phyloP scores from a whole-genome alignment of 306 rosid genomes.

The Sicyos edulis region DNA sequence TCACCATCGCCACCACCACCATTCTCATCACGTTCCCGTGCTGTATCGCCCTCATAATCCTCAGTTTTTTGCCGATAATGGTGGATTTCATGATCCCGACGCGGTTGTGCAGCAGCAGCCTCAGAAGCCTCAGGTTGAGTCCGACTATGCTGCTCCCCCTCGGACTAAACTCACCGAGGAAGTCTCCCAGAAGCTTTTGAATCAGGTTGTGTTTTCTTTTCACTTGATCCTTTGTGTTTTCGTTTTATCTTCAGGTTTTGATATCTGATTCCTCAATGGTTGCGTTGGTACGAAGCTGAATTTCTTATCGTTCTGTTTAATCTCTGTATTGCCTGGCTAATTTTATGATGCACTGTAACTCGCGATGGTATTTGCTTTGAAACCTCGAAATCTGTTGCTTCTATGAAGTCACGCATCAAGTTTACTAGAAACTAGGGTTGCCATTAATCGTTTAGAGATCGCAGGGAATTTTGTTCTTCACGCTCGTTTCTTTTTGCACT shows the following conservation, averaged over 20 bases:
- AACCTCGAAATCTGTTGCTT: background rate
- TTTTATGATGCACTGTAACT: background rate
- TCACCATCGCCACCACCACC: conserved; percentile 24
- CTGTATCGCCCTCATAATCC: conserved; percentile 54
- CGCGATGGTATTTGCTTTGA: background rate
- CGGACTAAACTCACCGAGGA: conserved; percentile 67
- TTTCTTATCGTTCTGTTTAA: background rate
- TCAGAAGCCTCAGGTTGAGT: conserved; percentile 36
- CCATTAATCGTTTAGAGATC: background rate
- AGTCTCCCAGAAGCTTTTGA: conserved; percentile 57
- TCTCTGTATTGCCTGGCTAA: background rate
- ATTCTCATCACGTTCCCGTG: conserved; percentile 40
- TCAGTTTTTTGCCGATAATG: conserved; percentile 26
- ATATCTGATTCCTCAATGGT: background rate
- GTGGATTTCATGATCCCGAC: conserved; percentile 40
- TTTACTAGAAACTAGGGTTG: background rate
- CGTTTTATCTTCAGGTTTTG: background rate
- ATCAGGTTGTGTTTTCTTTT: conserved; percentile 49
- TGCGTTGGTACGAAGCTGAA: background rate
- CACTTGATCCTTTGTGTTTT: background rate
- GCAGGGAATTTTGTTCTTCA: background rate
- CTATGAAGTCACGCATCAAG: background rate
- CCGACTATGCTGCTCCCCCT: conserved; percentile 41
- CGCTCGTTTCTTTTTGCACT: background rate
- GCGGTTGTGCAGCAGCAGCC: conserved; percentile 33